Conservation (phyloP, 441 rosid species). For the Rhodomyrtus psidioides region DNA sequence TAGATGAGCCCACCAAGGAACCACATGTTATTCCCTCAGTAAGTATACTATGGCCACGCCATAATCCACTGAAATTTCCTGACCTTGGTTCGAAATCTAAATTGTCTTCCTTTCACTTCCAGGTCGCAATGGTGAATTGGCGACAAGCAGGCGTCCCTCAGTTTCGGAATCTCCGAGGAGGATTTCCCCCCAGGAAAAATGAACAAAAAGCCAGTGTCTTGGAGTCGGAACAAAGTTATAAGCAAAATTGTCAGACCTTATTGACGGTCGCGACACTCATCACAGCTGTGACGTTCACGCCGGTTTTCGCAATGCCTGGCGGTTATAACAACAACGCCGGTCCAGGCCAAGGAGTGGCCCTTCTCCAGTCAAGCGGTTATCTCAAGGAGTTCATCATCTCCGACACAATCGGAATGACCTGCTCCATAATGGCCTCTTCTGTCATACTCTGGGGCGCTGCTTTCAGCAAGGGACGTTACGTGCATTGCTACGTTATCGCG, state of each 20-base stretch:
- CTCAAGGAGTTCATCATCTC: neutral
- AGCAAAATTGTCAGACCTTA: slow-evolving; percentile 2
- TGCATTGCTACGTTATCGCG: neutral
- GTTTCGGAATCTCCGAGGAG: neutral
- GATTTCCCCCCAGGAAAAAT: neutral
- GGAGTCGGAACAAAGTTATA: neutral
- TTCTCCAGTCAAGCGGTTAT: neutral
- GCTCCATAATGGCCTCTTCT: neutral
- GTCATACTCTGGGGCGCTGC: neutral
- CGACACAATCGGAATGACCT: neutral
- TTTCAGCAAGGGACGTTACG: neutral
- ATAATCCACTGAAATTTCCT: neutral
- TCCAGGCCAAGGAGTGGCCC: neutral
- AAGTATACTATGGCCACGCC: neutral
- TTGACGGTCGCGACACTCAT: slow-evolving; percentile 3
- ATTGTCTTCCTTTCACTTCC: neutral
- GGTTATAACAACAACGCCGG: neutral
- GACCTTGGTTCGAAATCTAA: neutral
- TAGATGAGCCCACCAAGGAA: neutral
- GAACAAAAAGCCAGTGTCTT: neutral
- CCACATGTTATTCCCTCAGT: neutral
- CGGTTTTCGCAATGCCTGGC: slow-evolving; percentile 13
- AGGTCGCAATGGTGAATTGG: neutral
- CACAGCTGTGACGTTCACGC: slow-evolving; percentile 14
- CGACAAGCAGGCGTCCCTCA: neutral